Evolutionary conservation across 805 yeast species (phyloP).

Genomic region (Naumovozyma dairenensis): DNA sequence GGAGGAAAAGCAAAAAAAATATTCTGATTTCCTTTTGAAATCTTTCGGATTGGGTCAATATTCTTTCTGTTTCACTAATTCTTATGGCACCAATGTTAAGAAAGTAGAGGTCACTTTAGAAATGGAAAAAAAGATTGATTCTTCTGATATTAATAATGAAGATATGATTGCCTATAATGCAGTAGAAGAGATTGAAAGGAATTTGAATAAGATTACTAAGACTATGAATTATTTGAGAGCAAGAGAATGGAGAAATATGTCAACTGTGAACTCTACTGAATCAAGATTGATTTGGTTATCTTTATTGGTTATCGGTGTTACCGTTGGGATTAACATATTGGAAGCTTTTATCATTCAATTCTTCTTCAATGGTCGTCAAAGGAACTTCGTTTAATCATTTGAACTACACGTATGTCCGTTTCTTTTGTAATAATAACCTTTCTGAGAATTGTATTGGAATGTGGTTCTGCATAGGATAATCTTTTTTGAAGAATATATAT

Average conservation of each 20-base stretch:
- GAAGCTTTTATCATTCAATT: conserved; percentile 78
- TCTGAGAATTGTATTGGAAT: too few relatives aligned
- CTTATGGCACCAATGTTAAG: conserved; percentile 54
- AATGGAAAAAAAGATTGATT: conserved; percentile 32
- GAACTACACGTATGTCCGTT: too few relatives aligned
- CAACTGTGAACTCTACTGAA: conserved; percentile 75
- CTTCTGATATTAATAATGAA: conserved; percentile 32
- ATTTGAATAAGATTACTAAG: conserved; percentile 47
- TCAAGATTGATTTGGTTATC: conserved; percentile 71
- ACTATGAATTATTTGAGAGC: conserved; percentile 82
- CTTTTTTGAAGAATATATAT: too few relatives aligned
- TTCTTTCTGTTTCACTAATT: conserved; percentile 56
- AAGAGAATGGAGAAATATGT: conserved; percentile 93
- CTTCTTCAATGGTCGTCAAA: conserved; percentile 50
- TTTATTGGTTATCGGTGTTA: conserved; percentile 55
- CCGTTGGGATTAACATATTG: conserved; percentile 65
- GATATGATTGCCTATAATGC: conserved; percentile 46
- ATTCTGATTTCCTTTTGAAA: conserved; percentile 50
- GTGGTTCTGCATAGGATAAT: too few relatives aligned
- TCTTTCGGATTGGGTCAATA: conserved; percentile 54
- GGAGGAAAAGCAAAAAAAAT: conserved; percentile 47
- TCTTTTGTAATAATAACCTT: too few relatives aligned
- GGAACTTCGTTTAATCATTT: conserved; percentile 28
- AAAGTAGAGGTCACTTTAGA: conserved; percentile 54
- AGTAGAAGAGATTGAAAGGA: conserved; percentile 47